Percentiles rank a stretch among this genome's conserved stretches.
Conservation (phyloP, 1,139 yeast genomes). For the Barnettozyma hawaiiensis region DNA sequence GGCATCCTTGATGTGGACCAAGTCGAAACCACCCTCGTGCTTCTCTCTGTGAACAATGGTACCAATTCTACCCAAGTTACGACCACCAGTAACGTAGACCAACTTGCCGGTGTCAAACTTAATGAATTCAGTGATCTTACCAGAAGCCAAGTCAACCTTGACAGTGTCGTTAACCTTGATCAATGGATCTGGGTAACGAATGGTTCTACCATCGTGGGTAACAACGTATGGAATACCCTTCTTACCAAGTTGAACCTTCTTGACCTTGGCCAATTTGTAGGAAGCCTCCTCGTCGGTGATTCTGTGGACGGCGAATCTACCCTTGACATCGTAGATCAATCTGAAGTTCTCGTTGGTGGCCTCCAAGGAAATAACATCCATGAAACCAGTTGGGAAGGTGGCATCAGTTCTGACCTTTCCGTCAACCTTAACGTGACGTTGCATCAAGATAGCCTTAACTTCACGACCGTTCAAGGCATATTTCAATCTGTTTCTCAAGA, state of each 20-base stretch:
- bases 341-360: constrained; percentile 99
- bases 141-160: constrained; percentile 92
- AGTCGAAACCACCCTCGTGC: constrained; percentile 99
- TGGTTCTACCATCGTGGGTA: constrained; percentile 99
- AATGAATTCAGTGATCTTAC: constrained; percentile 87
- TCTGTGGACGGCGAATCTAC: constrained; percentile 99
- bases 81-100: constrained; percentile 98
- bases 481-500: constrained; percentile 99
- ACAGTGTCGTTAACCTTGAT: constrained; percentile 97
- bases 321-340: constrained; percentile 95
- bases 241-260: constrained; percentile 97
- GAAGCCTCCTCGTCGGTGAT: constrained; percentile 97
- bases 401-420: constrained; percentile 99
- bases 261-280: constrained; percentile 96
- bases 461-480: constrained; percentile 99
- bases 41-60: constrained; percentile 96
- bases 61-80: constrained; percentile 99
- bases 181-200: constrained; percentile 98
- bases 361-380: constrained; percentile 95
- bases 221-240: constrained; percentile 97
- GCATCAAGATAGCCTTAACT: constrained; percentile 98
- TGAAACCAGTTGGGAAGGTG: constrained; percentile 98
- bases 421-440: constrained; percentile 98
- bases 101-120: constrained; percentile 94
- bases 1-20: constrained; percentile 96